A percentile compares a stretch with the other conserved stretches of the same genome.
Evolutionary conservation across 768 basidiomycete species (phyloP).

Genomic region (Xerocomellus amylosporus): DNA sequence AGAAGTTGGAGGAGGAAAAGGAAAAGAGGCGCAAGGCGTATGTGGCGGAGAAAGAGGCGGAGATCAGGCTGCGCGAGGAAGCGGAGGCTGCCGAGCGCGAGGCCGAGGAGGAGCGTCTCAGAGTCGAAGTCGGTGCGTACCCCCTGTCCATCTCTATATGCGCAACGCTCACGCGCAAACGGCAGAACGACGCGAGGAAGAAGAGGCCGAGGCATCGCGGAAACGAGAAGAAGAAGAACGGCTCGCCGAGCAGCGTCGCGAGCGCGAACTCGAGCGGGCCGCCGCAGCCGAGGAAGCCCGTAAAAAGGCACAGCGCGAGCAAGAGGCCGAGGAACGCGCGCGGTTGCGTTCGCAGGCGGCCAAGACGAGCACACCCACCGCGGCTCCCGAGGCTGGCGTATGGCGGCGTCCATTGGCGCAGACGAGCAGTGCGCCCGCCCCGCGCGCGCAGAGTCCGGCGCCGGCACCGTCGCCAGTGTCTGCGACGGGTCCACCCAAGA

Average conservation of each 20-base stretch:
- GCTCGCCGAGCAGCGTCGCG: conserved; percentile 45
- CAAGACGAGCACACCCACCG: conserved; percentile 24
- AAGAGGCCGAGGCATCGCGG: conserved; percentile 51
- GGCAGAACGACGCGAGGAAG: conserved; percentile 54
- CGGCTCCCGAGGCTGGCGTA: conserved; percentile 18
- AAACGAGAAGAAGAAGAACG: conserved; percentile 66
- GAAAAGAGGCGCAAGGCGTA: conserved; percentile 58
- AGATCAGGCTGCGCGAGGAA: conserved; percentile 34
- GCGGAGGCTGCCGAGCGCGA: conserved; percentile 15
- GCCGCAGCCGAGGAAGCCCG: conserved; percentile 54
- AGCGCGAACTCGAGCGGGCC: conserved; percentile 50
- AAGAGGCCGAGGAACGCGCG: conserved; percentile 59
- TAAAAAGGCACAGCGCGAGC: conserved; percentile 61
- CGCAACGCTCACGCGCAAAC: conserved; percentile 1
- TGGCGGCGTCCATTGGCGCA: conserved; percentile 24
- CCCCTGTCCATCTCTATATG: not conserved
- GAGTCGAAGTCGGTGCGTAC: conserved; percentile 51
- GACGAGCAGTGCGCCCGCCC: conserved; percentile 33
- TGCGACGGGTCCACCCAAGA: conserved; percentile 38
- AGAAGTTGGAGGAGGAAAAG: conserved; percentile 85
- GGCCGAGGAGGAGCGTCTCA: conserved; percentile 43
- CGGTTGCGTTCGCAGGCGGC: conserved; percentile 32
- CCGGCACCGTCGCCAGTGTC: conserved; percentile 38
- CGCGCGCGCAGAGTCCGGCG: conserved; percentile 56
- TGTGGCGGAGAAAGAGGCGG: conserved; percentile 56